Evolutionary conservation across 2,329 filamentous ascomycete species (phyloP).

Genomic region (Aspergillus calidoustus): DNA sequence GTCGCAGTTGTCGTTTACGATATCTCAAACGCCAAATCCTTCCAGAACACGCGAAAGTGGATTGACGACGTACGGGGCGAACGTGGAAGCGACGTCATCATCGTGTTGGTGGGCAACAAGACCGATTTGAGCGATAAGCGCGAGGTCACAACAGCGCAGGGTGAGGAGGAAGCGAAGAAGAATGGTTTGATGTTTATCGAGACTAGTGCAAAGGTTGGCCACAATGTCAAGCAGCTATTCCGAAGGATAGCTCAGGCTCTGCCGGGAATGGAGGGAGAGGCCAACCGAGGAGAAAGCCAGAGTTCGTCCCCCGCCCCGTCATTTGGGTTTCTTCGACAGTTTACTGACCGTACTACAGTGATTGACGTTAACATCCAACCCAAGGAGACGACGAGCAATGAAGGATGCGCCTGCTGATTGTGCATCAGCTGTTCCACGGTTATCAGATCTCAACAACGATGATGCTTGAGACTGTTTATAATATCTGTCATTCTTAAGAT

Average conservation of each 20-base stretch:
- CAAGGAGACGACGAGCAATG: slow-evolving; percentile 68
- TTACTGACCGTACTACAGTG: slow-evolving; percentile 61
- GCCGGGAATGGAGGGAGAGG: slow-evolving; percentile 94
- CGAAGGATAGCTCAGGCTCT: slow-evolving; percentile 97
- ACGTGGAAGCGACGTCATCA: slow-evolving; percentile 97
- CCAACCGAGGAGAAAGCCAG: slow-evolving; percentile 75
- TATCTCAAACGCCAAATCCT: slow-evolving; percentile 95
- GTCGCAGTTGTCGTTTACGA: slow-evolving; percentile 99
- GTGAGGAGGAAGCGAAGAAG: slow-evolving; percentile 97
- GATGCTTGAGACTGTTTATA: slow-evolving; percentile 41
- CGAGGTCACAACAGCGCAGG: slow-evolving; percentile 93
- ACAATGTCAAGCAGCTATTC: slow-evolving; percentile 98
- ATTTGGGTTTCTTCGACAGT: not conserved
- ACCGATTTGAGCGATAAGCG: slow-evolving; percentile 98
- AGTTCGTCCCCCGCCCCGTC: slow-evolving; percentile 62
- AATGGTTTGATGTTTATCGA: slow-evolving; percentile 99
- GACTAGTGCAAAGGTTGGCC: slow-evolving; percentile 95
- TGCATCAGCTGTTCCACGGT: slow-evolving; percentile 15
- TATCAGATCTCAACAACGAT: slow-evolving; percentile 33
- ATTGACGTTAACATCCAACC: slow-evolving; percentile 90
- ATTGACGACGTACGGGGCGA: slow-evolving; percentile 97
- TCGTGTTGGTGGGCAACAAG: slow-evolving; percentile 98
- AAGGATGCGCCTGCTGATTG: slow-evolving; percentile 69
- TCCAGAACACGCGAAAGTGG: slow-evolving; percentile 99
- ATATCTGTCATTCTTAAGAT: slow-evolving; percentile 41